Evolutionary conservation across 441 rosid species (phyloP).

Genomic region (Arabidopsis lyrata): DNA sequence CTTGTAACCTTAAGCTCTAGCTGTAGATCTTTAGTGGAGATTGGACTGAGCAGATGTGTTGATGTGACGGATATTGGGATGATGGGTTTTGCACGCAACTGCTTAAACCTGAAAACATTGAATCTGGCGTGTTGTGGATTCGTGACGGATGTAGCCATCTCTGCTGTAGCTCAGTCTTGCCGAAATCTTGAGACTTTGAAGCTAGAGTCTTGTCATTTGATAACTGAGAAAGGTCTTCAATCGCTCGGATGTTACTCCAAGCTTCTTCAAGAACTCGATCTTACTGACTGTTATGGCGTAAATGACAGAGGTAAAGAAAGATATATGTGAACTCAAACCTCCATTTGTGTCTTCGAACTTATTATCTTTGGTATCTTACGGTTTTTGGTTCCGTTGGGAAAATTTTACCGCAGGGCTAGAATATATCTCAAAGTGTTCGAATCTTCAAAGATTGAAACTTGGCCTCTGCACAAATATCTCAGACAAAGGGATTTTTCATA

Average conservation of each 20-base stretch:
- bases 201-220: constrained; percentile 85
- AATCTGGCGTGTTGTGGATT: constrained; percentile 76
- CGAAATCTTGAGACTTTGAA: constrained; percentile 65
- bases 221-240: constrained; percentile 79
- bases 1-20: constrained; percentile 55
- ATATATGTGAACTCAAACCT: constrained; percentile 6
- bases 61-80: constrained; percentile 70
- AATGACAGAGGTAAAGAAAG: constrained; percentile 69
- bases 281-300: constrained; percentile 78
- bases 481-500: constrained; percentile 67
- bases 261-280: constrained; percentile 82
- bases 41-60: constrained; percentile 80
- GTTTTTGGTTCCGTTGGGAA: constrained; percentile 27
- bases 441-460: constrained; percentile 69
- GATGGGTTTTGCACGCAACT: constrained; percentile 64
- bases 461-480: constrained; percentile 78
- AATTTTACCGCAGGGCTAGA: constrained; percentile 67
- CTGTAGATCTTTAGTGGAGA: constrained; percentile 68
- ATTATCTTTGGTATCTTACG: constrained; percentile 4
- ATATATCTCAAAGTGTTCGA: constrained; percentile 69
- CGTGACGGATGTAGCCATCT: constrained; percentile 77
- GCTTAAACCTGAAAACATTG: constrained; percentile 60
- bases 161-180: constrained; percentile 73
- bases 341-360: not conserved
- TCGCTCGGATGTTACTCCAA: constrained; percentile 68